Base-by-base conservation (phyloP, 345 rosid species). In the Melaleuca alternifolia region DNA sequence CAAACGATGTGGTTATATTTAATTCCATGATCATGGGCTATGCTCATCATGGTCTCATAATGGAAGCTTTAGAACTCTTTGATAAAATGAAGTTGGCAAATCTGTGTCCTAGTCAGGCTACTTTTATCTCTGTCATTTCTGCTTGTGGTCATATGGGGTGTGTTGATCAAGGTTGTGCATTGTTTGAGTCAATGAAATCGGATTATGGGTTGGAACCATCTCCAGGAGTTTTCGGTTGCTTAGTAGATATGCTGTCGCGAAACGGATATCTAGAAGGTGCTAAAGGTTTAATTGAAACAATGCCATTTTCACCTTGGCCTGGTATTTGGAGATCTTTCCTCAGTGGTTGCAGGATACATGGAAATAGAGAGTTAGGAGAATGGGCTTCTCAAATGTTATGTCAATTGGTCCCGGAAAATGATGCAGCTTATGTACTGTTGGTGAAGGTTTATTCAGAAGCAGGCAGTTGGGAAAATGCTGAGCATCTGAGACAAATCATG, bases 11-110 rank as follows among this genome's bases (percentile, higher is more conserved):
- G 85, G 77, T 92, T 57, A 53, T 90, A n/a, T 85, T 81, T 79
- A 92, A 90, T 86, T 82, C 89, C 26, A 85, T 92, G 90, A 92
- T 92, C 59, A 90, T 86, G 89, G 92, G 89, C n/a, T 92, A 90
- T 89, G 91, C 91, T 23, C 90, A 85, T 84, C 91, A 89, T 44
- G 89, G 93, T 86, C 87, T 83, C n/a, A 54, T 87, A 54, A 48
- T 11, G 59, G 92, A 90, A 87, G 91, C 92, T 54, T 54, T 90
- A 33, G 89, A 86, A 65, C 90, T 88, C 51, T 92, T 90, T 84
- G 88, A 88, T 14, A 84, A 83, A 81, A 85, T 89, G 88, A 92
- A 89, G 90, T 26, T 83, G 86, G 88, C 85, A 52, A 87, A 88
- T 51, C 75, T 90, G 52, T 76, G 84, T 79, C 92, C 92, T 51